phyloP scores from a whole-genome alignment of 495 filamentous ascomycete genomes.

The Umbilicaria muhlenbergii region DNA sequence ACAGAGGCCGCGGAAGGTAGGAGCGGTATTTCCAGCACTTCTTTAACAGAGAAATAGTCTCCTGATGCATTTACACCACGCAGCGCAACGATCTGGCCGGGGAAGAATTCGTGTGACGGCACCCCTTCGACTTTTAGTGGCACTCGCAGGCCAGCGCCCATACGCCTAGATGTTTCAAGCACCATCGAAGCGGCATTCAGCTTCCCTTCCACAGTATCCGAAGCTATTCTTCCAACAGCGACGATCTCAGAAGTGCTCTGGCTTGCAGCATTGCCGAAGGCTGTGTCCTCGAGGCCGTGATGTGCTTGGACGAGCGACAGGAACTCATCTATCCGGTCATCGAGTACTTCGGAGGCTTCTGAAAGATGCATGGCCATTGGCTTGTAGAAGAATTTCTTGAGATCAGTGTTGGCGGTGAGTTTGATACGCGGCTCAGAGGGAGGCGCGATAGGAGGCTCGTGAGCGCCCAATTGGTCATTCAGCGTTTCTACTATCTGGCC shows the following conservation, averaged over 20 bases:
- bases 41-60: constrained; percentile 62
- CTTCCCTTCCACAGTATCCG: constrained; percentile 66
- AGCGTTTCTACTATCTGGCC: constrained; percentile 70
- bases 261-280: constrained; percentile 71
- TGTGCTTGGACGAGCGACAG: constrained; percentile 51
- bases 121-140: constrained; percentile 61
- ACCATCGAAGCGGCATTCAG: constrained; percentile 72
- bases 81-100: constrained; percentile 83
- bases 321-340: constrained; percentile 91
- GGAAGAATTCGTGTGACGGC: constrained; percentile 69
- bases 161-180: constrained; percentile 75
- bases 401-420: constrained; percentile 65
- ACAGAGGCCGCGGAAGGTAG: constrained; percentile 52
- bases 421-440: constrained; percentile 62
- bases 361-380: constrained; percentile 87
- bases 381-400: constrained; percentile 81
- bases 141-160: constrained; percentile 64
- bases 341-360: constrained; percentile 79
- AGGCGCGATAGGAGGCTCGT: constrained; percentile 59
- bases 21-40: constrained; percentile 59
- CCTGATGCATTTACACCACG: constrained; percentile 77
- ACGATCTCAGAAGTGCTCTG: constrained; percentile 77
- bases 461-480: constrained; percentile 53
- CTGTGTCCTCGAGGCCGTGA: constrained; percentile 59
- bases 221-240: constrained; percentile 80